A percentile compares a stretch with the other conserved stretches of the same genome.
Conservation (phyloP, 768 basidiomycete genomes). For the Amanita rimosa region DNA sequence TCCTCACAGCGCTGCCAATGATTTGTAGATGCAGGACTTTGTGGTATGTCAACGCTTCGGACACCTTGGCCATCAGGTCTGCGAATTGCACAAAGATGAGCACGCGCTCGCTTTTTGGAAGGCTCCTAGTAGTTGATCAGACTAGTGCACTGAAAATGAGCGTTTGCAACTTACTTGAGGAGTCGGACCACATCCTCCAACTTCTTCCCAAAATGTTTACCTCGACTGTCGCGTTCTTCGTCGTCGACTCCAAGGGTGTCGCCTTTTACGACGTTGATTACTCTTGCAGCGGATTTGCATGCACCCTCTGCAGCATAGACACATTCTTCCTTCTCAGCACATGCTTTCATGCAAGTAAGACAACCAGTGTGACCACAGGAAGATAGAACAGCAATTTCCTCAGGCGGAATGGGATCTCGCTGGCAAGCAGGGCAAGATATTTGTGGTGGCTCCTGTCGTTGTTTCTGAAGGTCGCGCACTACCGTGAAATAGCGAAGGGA, state of each 20-base stretch:
- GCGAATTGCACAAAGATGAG: constrained; percentile 95
- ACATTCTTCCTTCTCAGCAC: constrained; percentile 74
- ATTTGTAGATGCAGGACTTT: constrained; percentile 74
- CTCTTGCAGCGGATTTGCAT: constrained; percentile 72
- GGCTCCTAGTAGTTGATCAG: constrained; percentile 35
- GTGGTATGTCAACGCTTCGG: constrained; percentile 64
- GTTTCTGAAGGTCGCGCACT: constrained; percentile 80
- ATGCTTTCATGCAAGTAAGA: constrained; percentile 54
- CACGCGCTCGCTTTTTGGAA: constrained; percentile 70
- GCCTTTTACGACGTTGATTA: constrained; percentile 74
- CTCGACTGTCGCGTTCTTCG: constrained; percentile 54
- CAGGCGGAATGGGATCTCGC: constrained; percentile 41
- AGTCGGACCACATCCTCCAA: constrained; percentile 65
- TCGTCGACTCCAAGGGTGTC: constrained; percentile 76
- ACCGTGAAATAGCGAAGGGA: constrained; percentile 89
- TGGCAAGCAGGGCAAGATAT: constrained; percentile 57
- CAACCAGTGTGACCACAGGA: constrained; percentile 91
- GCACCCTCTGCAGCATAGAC: constrained; percentile 57
- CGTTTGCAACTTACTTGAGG: constrained; percentile 46
- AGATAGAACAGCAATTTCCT: constrained; percentile 75
- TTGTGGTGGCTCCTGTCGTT: constrained; percentile 44
- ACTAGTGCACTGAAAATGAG: not conserved
- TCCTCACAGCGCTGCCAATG: constrained; percentile 61
- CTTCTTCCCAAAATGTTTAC: constrained; percentile 76
- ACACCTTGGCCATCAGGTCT: constrained; percentile 86